Base-by-base conservation (phyloP, 768 basidiomycete genomes). In the Kwoniella dendrophila region DNA sequence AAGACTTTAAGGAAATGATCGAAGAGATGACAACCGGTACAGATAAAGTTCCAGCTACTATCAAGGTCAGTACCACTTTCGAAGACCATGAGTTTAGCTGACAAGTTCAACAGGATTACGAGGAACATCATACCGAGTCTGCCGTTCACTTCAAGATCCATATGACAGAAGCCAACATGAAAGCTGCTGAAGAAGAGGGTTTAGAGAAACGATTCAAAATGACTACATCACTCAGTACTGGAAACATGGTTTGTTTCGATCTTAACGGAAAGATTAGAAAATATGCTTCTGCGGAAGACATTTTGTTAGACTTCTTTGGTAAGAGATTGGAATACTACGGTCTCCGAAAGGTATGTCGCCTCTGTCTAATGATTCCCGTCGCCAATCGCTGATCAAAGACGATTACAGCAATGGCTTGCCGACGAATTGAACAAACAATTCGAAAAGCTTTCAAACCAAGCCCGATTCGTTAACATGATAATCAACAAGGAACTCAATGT, bases 201-300 rank as follows among this genome's bases (percentile, higher is more conserved):
- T 81, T 99, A 32, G 71, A 87, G 32, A 94, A 96, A 78, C 90
- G 86, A 77, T 97, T 99, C 87, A 95, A 92, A 80, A 81, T 97
- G 64, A 86, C 86, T 14, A 80, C 84, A 48, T 90, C 93, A 78
- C 81, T 99, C 78, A 89, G 84, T 78, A 96, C 92, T 16, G 85
- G 86, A 76, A 99, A 99, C 81, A 98, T 99, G 96, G 96, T 98
- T 18, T 93, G 92, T 80, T 99, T 99, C 79, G 95, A 99, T 79
- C 85, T 90, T 63, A 90, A 94, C 18, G 88, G 91, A 69, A 96
- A 95, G 82, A 95, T 99, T 81, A 92, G 88, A 81, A 94, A 88
- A 80, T 98, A 97, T 78, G 82, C 85, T 18, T 85, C 87, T 0
- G 86, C 96, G 0, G 96, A 98, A 75, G 89, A 93, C 68, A 90